Evolutionary conservation across 768 basidiomycete species (phyloP).

Genomic region (Pulveroboletus frians): DNA sequence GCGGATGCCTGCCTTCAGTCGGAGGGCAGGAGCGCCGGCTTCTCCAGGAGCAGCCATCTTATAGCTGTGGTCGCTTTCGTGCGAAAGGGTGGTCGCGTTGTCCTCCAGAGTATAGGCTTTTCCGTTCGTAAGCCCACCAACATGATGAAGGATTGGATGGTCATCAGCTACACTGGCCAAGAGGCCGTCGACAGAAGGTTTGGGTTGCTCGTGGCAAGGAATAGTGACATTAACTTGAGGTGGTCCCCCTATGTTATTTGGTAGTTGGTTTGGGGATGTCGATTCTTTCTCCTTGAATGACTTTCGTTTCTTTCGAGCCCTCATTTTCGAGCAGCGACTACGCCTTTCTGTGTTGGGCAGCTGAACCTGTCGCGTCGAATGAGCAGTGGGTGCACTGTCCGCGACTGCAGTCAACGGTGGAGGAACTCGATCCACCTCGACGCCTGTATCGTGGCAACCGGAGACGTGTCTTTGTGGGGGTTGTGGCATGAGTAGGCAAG

Average conservation of each 20-base stretch:
- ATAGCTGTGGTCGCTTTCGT: neutral
- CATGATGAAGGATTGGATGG: neutral
- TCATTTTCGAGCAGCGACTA: neutral
- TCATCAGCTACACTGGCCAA: neutral
- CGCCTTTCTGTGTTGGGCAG: neutral
- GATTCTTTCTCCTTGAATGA: constrained; percentile 6
- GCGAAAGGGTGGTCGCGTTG: neutral
- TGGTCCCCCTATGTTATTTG: neutral
- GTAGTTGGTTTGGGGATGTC: neutral
- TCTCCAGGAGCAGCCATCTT: neutral
- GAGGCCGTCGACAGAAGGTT: neutral
- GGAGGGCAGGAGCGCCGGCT: neutral
- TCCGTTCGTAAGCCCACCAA: neutral
- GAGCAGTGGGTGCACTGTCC: neutral
- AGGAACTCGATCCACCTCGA: neutral
- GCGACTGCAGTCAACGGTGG: neutral
- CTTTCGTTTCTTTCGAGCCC: constrained; percentile 15
- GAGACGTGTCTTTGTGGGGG: neutral
- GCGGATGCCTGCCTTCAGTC: constrained; percentile 19
- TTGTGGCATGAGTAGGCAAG: neutral
- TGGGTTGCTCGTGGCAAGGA: constrained; percentile 3
- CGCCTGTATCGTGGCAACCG: neutral
- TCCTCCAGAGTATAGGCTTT: neutral
- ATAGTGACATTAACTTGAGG: neutral
- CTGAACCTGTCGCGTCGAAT: neutral